Evolutionary conservation across 805 yeast species (phyloP).

Genomic region (Candida nanaspora): DNA sequence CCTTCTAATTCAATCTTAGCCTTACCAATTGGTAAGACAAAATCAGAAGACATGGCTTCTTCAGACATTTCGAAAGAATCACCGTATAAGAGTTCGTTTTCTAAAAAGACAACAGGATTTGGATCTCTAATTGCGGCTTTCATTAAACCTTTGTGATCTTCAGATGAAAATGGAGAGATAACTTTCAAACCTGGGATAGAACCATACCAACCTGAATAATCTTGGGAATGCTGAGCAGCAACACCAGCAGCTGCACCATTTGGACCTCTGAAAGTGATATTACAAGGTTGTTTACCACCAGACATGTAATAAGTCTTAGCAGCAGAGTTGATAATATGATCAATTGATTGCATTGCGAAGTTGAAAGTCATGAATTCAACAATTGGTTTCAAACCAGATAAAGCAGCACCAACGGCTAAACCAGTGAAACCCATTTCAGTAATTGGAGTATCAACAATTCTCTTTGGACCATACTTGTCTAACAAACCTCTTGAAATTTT

Average conservation of each 20-base stretch:
- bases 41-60: slow-evolving; percentile 84
- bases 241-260: slow-evolving; percentile 99
- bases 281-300: slow-evolving; percentile 97
- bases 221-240: slow-evolving; percentile 99
- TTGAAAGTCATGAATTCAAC: slow-evolving; percentile 99
- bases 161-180: slow-evolving; percentile 89
- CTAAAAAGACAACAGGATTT: slow-evolving; percentile 92
- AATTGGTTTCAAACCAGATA: slow-evolving; percentile 92
- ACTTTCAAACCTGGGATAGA: slow-evolving; percentile 97
- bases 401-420: slow-evolving; percentile 91
- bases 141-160: slow-evolving; percentile 90
- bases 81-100: slow-evolving; percentile 92
- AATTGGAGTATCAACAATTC: slow-evolving; percentile 94
- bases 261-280: slow-evolving; percentile 97
- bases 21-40: slow-evolving; percentile 85
- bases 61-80: slow-evolving; percentile 85
- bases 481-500: slow-evolving; percentile 92
- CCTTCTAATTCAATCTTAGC: slow-evolving; percentile 96
- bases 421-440: slow-evolving; percentile 99
- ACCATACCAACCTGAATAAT: slow-evolving; percentile 97
- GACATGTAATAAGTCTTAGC: slow-evolving; percentile 99
- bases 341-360: slow-evolving; percentile 99
- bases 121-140: slow-evolving; percentile 99
- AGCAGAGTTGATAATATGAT: slow-evolving; percentile 96
- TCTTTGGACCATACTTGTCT: slow-evolving; percentile 90